A percentile compares a stretch with the other conserved stretches of the same genome.
phyloP scores from a whole-genome alignment of 139 green algal species.

The Micromonas pusilla region DNA sequence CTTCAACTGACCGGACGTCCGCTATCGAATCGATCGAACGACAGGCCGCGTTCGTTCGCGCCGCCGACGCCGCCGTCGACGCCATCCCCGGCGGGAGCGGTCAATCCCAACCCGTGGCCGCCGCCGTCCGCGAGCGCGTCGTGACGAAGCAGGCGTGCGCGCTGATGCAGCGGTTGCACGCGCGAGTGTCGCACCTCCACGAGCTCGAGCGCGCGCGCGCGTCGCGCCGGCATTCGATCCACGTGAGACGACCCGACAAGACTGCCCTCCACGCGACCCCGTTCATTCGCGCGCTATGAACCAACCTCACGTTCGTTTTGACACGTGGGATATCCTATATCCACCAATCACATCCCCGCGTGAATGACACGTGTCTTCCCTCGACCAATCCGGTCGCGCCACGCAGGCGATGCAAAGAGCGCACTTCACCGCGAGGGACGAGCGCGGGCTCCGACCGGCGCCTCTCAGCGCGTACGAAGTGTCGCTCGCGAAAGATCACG shows the following conservation, averaged over 20 bases:
- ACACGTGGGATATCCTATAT: too few species aligned
- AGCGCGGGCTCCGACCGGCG: background rate
- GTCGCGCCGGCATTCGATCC: background rate
- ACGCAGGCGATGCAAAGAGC: background rate
- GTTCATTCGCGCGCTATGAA: too few species aligned
- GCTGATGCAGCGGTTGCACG: background rate
- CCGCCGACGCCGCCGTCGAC: background rate
- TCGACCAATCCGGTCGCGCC: too few species aligned
- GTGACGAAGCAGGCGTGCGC: background rate
- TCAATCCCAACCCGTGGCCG: background rate
- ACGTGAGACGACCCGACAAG: too few species aligned
- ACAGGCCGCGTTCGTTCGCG: background rate
- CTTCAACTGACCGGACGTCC: too few species aligned
- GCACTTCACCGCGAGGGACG: background rate
- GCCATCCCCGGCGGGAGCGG: too few species aligned
- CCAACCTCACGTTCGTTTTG: too few species aligned
- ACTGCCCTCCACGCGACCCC: too few species aligned
- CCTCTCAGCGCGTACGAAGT: background rate
- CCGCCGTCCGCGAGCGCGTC: background rate
- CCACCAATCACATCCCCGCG: too few species aligned
- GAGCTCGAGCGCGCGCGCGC: background rate
- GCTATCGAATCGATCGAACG: too few species aligned
- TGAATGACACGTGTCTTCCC: too few species aligned
- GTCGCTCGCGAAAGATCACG: background rate
- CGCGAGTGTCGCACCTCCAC: background rate